Evolutionary conservation across 768 basidiomycete species (phyloP).

Genomic region (Suillus clintonianus): DNA sequence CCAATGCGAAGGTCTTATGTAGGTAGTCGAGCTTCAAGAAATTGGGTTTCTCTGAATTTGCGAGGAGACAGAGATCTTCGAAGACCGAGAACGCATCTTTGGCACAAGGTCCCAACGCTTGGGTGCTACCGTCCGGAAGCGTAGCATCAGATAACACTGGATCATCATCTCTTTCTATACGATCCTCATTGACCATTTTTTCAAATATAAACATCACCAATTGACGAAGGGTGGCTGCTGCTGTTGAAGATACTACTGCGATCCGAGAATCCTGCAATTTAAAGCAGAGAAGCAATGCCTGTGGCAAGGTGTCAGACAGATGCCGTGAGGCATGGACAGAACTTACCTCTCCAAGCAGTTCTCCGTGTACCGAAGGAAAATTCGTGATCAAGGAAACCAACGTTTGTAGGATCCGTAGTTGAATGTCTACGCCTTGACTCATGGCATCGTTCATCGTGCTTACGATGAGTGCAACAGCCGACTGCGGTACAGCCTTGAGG

Average conservation of each 20-base stretch:
- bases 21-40: constrained; percentile 82
- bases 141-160: constrained; percentile 38
- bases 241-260: constrained; percentile 95
- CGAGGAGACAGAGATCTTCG: constrained; percentile 89
- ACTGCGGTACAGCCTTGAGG: constrained; percentile 81
- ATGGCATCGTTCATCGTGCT: constrained; percentile 85
- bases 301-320: not conserved
- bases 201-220: constrained; percentile 98
- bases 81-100: constrained; percentile 87
- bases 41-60: constrained; percentile 75
- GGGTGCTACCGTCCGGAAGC: constrained; percentile 70
- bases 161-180: constrained; percentile 31
- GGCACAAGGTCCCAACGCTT: constrained; percentile 70
- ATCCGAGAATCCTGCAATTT: constrained; percentile 94
- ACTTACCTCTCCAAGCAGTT: constrained; percentile 78
- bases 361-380: constrained; percentile 79
- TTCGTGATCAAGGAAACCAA: constrained; percentile 89
- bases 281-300: constrained; percentile 94
- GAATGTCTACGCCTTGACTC: constrained; percentile 95
- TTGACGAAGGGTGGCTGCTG: constrained; percentile 93
- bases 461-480: constrained; percentile 77
- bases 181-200: constrained; percentile 84
- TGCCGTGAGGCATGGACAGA: too few species aligned
- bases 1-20: constrained; percentile 94
- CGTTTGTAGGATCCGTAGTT: constrained; percentile 90